These are phyloP conservation scores for Naganishia sp. DNA, from an alignment of 1,284 basidiomycete species.

Conservation along the genomic window DNA sequence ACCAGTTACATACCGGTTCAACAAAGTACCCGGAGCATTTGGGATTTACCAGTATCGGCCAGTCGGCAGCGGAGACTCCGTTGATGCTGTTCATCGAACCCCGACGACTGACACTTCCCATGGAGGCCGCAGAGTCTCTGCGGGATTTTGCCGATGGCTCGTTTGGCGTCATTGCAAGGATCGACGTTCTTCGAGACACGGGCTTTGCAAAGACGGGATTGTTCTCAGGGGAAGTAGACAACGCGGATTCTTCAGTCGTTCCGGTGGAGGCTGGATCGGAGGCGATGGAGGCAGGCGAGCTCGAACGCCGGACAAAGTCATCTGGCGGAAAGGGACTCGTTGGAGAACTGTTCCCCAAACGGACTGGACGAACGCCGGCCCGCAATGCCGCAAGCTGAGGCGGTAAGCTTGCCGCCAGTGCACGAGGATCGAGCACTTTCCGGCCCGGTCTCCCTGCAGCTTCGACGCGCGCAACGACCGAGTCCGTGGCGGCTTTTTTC, in stretches of 20 bases:
- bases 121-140: neutral
- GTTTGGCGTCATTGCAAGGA: conserved; percentile 7
- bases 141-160: neutral
- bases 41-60: conserved; percentile 68
- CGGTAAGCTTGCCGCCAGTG: conserved; percentile 32
- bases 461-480: neutral
- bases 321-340: neutral
- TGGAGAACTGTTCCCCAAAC: neutral
- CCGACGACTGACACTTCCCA: conserved; percentile 3
- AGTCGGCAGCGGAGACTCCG: conserved; percentile 17
- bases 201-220: neutral
- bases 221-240: conserved; percentile 15
- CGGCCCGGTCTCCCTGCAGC: neutral
- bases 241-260: conserved; percentile 5
- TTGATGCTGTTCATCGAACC: neutral
- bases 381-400: conserved; percentile 34
- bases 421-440: conserved; percentile 24
- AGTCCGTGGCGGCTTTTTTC: neutral
- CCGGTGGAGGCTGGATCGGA: neutral
- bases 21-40: conserved; percentile 95
- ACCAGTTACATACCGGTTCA: conserved; percentile 70
- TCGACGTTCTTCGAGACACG: conserved; percentile 14
- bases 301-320: neutral
- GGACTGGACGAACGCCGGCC: conserved; percentile 17
- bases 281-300: neutral